Base-by-base conservation (phyloP, 345 rosid genomes). In the Xanthoceras sorbifolium region DNA sequence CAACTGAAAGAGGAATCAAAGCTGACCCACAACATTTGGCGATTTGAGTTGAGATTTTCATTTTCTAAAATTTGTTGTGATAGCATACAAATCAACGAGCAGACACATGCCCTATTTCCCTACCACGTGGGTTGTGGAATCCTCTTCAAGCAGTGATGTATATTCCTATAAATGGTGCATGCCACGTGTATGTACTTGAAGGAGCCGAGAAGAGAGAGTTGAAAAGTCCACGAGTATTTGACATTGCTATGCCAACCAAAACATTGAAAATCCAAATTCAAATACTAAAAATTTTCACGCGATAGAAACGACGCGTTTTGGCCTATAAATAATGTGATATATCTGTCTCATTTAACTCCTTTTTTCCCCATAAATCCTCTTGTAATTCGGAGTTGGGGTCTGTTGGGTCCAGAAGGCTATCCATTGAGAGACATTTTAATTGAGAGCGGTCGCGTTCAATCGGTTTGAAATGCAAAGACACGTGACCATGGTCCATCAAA, bases 401-500 rank as follows among this genome's bases (percentile, higher is more conserved):
- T 8, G n/a, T 57, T 7, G 62, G 62, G 62, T 57, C 62, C 62
- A 9, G 8, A n/a, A 6, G 14, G 62, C 28, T 57, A 2, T 57
- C 7, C 10, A 12, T 65, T 28, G 8, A 15, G 66, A 63, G 46
- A 65, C 12, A 14, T 28, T 63, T 22, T 38, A 40, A 23, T 20
- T 38, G 25, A 66, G 6, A 38, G 69, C 36, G 15, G 50, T 44
- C 69, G 23, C 17, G 32, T 8, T 54, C 25, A 18, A 54, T 54
- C 6, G 60, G 25, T 7, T 23, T 74, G 22, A 18, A 67, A 59
- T 65, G 67, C 83, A 67, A 75, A 46, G 62, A 65, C 83, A 76
- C 79, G 69, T 65, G 73, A 73, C 17, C 0, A 5, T 61, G 12
- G 66, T 12, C 68, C 29, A 9, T 14, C 44, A 44, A 48, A 7